A percentile compares a stretch with the other conserved stretches of the same genome.
These are phyloP conservation scores for Eimeria falciformis DNA, from an alignment of 169 alveolate species.

Conservation along the genomic window DNA sequence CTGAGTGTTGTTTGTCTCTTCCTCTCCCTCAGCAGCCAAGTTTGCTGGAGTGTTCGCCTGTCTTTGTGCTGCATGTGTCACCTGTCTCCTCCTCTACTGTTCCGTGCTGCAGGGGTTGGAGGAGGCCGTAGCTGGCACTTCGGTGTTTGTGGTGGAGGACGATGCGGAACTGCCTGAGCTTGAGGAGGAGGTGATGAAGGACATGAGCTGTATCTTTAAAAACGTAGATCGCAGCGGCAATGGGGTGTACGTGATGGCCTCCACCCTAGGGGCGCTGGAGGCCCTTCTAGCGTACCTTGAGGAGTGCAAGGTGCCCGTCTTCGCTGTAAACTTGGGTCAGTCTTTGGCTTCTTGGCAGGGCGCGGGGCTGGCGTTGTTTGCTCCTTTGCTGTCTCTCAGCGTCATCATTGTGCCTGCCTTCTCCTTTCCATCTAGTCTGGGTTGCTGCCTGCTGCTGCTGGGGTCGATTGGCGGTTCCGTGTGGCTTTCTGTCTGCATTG, in stretches of 20 bases:
- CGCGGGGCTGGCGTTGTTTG: conserved; percentile 17
- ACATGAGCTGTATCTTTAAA: conserved; percentile 93
- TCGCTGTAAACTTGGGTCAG: conserved; percentile 96
- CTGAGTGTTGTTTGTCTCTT: too few species aligned
- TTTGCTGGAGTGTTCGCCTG: too few species aligned
- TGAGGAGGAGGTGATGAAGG: conserved; percentile 94
- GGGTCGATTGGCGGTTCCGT: neutral
- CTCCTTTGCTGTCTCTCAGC: conserved; percentile 12
- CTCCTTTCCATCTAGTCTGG: too few species aligned
- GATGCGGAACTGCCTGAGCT: conserved; percentile 86
- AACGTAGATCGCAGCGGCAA: conserved; percentile 94
- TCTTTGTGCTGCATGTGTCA: too few species aligned
- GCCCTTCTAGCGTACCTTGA: conserved; percentile 97
- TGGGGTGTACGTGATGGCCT: conserved; percentile 99
- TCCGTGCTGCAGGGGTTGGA: conserved; percentile 92
- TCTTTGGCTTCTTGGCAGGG: neutral
- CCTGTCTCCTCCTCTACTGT: too few species aligned
- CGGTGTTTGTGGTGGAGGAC: conserved; percentile 92
- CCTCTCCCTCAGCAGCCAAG: too few species aligned
- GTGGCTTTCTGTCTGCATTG: too few species aligned
- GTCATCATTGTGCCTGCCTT: too few species aligned
- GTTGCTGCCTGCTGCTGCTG: conserved; percentile 40
- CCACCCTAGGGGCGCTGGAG: conserved; percentile 99
- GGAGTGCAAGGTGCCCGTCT: conserved; percentile 96
- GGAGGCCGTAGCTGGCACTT: conserved; percentile 98